phyloP scores from a whole-genome alignment of 495 filamentous ascomycete species.

The Bacidia rubella region DNA sequence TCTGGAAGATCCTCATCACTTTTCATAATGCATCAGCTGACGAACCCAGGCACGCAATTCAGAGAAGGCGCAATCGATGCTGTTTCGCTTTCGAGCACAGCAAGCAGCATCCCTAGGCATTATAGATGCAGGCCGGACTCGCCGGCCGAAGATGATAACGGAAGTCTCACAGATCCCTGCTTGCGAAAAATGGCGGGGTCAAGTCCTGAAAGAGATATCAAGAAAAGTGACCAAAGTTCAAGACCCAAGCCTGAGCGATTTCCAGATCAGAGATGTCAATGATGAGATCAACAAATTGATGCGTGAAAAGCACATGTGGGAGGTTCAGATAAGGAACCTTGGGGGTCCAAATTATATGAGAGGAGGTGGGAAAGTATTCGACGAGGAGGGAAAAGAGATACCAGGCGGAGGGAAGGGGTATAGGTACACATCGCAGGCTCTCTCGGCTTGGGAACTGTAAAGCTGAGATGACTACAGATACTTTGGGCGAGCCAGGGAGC shows the following conservation, averaged over 20 bases:
- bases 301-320: conserved; percentile 98
- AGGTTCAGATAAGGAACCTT: conserved; percentile 83
- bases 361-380: conserved; percentile 68
- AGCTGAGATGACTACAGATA: conserved; percentile 33
- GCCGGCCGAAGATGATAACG: conserved; percentile 81
- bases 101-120: conserved; percentile 95
- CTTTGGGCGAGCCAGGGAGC: conserved; percentile 79
- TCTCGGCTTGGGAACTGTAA: background rate
- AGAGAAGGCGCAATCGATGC: conserved; percentile 99
- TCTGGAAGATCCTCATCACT: too few relatives aligned
- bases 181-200: conserved; percentile 97
- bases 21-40: background rate
- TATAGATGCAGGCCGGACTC: conserved; percentile 79
- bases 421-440: conserved; percentile 29
- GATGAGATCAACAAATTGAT: conserved; percentile 99
- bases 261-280: conserved; percentile 93
- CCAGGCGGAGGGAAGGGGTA: conserved; percentile 83
- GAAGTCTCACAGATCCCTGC: conserved; percentile 66
- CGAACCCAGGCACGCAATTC: conserved; percentile 57
- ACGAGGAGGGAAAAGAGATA: conserved; percentile 85
- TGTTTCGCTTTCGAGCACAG: conserved; percentile 97
- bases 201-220: conserved; percentile 92
- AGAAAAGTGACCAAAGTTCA: conserved; percentile 95
- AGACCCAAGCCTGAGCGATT: conserved; percentile 76
- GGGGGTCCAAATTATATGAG: conserved; percentile 98